Evolutionary conservation across 352 stramenopile species (phyloP).

Genomic region (Pythium phragmiticola): DNA sequence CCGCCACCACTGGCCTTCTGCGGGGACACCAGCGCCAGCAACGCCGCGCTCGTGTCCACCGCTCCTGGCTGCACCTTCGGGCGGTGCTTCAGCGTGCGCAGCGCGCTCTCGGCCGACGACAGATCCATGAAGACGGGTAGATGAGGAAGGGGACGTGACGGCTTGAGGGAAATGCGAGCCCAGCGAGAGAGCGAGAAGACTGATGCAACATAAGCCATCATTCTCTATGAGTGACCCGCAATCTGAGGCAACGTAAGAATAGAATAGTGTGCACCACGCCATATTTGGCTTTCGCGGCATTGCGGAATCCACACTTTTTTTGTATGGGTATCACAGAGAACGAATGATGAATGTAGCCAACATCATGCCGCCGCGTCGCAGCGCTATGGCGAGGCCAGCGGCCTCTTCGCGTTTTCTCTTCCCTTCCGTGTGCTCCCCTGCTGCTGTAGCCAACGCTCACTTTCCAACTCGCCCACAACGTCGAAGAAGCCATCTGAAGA

Average conservation of each 20-base stretch:
- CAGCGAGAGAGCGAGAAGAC: neutral
- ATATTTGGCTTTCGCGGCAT: no score
- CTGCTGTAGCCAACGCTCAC: neutral
- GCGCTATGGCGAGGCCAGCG: neutral
- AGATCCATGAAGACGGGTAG: constrained; percentile 52
- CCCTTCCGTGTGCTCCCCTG: neutral
- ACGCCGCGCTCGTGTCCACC: constrained; percentile 35
- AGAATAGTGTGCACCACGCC: neutral
- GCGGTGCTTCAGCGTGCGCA: constrained; percentile 75
- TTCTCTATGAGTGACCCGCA: no score
- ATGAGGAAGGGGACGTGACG: neutral
- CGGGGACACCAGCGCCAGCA: constrained; percentile 37
- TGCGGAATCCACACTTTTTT: no score
- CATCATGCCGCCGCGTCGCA: neutral
- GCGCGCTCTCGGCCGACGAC: constrained; percentile 54
- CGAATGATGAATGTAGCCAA: no score
- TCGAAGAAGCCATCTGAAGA: no score
- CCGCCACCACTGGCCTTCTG: constrained; percentile 7
- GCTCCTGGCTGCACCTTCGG: constrained; percentile 48
- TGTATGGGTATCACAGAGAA: neutral
- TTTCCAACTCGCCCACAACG: neutral
- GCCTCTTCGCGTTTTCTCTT: neutral
- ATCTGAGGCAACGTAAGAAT: constrained; percentile 1
- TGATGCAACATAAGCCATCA: constrained; percentile 2
- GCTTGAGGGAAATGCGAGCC: neutral